Conservation (phyloP, 495 filamentous ascomycete genomes). For the Daldinia caldariorum region DNA sequence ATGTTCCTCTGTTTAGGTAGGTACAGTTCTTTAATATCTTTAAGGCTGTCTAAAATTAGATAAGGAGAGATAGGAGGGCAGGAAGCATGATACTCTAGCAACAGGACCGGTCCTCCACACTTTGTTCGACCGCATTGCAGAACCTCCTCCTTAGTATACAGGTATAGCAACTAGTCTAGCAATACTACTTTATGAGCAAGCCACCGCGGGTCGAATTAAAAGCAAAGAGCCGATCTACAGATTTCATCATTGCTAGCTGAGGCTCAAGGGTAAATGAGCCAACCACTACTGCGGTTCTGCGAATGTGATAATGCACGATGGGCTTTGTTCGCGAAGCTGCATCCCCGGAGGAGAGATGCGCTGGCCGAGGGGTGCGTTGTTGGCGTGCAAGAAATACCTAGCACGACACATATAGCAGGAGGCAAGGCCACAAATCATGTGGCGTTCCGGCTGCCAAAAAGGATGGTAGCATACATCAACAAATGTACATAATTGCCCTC, state of each 20-base stretch:
- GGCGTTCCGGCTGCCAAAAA: constrained; percentile 6
- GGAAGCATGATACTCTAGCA: neutral
- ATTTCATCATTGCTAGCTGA: constrained; percentile 17
- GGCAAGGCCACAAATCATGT: constrained; percentile 36
- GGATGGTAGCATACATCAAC: constrained; percentile 26
- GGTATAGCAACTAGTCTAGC: constrained; percentile 7
- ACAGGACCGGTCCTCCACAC: neutral
- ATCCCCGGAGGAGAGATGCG: constrained; percentile 29
- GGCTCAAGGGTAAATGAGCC: constrained; percentile 29
- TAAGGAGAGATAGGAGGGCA: neutral
- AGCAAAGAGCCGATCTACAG: constrained; percentile 4
- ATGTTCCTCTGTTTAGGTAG: neutral
- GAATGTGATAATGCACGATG: constrained; percentile 20
- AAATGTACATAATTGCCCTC: constrained; percentile 13
- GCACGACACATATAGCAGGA: neutral
- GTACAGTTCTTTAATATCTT: neutral
- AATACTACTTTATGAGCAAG: constrained; percentile 13
- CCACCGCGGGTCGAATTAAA: constrained; percentile 14
- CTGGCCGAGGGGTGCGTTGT: neutral
- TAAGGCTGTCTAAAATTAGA: neutral
- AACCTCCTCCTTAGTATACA: constrained; percentile 22
- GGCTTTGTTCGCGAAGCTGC: constrained; percentile 1
- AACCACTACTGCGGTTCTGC: constrained; percentile 10
- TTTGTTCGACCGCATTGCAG: neutral
- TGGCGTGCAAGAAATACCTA: constrained; percentile 5